phyloP scores from a whole-genome alignment of 2,329 filamentous ascomycete genomes.

The Phyllosticta citribraziliensis region DNA sequence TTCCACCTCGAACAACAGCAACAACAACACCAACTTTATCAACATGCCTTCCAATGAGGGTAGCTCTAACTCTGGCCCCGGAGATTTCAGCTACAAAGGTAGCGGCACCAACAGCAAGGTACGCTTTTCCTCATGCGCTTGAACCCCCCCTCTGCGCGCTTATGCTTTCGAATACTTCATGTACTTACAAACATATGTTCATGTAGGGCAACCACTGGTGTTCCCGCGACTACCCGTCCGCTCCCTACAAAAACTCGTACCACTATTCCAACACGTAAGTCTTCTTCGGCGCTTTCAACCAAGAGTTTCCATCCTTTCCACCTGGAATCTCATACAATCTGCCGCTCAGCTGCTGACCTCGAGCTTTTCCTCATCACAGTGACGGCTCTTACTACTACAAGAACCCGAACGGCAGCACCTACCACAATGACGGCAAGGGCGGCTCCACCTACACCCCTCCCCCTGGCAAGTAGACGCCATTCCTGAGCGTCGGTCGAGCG shows the following conservation, averaged over 20 bases:
- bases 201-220: slow-evolving; percentile 31
- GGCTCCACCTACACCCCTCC: slow-evolving; percentile 19
- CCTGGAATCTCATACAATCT: not conserved
- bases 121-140: not conserved
- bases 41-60: not conserved
- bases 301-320: too few relatives aligned
- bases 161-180: not conserved
- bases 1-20: not conserved
- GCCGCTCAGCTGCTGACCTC: not conserved
- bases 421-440: slow-evolving; percentile 28
- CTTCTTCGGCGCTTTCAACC: too few relatives aligned
- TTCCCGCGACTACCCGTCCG: slow-evolving; percentile 25
- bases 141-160: not conserved
- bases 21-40: not conserved
- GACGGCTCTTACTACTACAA: slow-evolving; percentile 29
- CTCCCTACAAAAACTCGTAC: slow-evolving; percentile 29
- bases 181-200: not conserved
- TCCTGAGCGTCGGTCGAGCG: not conserved
- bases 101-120: slow-evolving; percentile 32
- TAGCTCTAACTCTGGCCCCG: not conserved
- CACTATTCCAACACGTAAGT: slow-evolving; percentile 29
- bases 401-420: slow-evolving; percentile 30
- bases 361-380: not conserved
- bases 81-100: slow-evolving; percentile 29
- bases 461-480: not conserved